Evolutionary conservation across 768 basidiomycete species (phyloP).

Genomic region (Hericium rajendrae): DNA sequence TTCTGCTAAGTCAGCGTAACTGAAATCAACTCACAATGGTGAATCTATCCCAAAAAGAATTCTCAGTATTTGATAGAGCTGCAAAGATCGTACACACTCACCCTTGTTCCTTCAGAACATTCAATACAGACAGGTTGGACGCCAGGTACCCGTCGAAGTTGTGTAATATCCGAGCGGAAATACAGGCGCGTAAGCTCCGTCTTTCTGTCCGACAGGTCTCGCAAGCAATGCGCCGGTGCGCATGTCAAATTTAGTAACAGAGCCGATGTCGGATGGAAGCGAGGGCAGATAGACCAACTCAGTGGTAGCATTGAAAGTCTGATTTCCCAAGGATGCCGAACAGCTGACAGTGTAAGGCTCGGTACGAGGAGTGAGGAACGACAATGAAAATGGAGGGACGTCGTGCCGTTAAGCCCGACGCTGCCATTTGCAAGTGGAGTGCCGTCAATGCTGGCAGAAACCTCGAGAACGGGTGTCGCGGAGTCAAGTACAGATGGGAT

Average conservation of each 20-base stretch:
- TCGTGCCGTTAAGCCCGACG: constrained; percentile 30
- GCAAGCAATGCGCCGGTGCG: constrained; percentile 35
- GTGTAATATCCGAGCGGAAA: constrained; percentile 74
- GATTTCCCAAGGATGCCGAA: constrained; percentile 18
- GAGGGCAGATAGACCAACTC: constrained; percentile 32
- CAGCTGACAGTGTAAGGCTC: constrained; percentile 26
- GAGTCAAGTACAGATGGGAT: constrained; percentile 8
- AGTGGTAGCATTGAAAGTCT: constrained; percentile 23
- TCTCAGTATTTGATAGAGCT: neutral
- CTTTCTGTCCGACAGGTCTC: constrained; percentile 20
- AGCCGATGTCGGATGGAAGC: constrained; percentile 22
- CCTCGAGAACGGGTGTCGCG: constrained; percentile 9
- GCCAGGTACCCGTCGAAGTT: constrained; percentile 44
- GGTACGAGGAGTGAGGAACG: constrained; percentile 20
- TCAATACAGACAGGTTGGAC: constrained; percentile 40
- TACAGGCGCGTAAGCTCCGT: constrained; percentile 26
- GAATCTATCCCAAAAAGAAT: constrained; percentile 19
- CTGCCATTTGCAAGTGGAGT: constrained; percentile 14
- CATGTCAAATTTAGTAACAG: constrained; percentile 40
- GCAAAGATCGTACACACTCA: constrained; percentile 1
- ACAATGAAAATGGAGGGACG: constrained; percentile 28
- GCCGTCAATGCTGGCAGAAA: constrained; percentile 25
- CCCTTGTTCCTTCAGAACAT: constrained; percentile 54
- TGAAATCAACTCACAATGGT: constrained; percentile 24
- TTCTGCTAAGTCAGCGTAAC: neutral